Percentiles rank a stretch among this genome's conserved stretches.
Evolutionary conservation across 768 basidiomycete species (phyloP).

Genomic region (Cystofilobasidium bisporidii): DNA sequence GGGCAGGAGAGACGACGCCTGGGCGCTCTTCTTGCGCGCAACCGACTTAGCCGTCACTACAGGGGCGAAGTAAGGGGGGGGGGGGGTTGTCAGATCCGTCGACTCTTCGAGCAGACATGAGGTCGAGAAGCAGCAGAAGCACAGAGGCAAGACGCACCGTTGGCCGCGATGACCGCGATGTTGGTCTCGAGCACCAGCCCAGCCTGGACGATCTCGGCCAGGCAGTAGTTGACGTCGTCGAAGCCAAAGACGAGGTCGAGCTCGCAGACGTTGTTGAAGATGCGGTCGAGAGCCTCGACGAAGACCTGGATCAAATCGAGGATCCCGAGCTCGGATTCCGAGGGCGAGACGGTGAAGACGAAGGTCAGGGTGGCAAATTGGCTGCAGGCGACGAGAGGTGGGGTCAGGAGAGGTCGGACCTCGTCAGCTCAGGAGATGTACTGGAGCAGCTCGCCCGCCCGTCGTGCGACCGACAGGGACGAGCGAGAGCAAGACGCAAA

Average conservation of each 20-base stretch:
- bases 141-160: slow-evolving; percentile 16
- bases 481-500: too few species aligned
- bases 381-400: neutral
- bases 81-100: neutral
- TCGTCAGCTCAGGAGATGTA: neutral
- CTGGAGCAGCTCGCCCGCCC: neutral
- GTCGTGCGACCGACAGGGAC: too few species aligned
- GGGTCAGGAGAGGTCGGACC: neutral
- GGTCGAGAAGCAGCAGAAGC: neutral
- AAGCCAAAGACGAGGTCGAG: slow-evolving; percentile 97
- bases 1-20: neutral
- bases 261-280: slow-evolving; percentile 98
- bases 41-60: neutral
- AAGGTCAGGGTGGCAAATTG: slow-evolving; percentile 31
- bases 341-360: slow-evolving; percentile 79
- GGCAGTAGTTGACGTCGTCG: slow-evolving; percentile 88
- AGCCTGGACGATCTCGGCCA: slow-evolving; percentile 93
- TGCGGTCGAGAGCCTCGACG: slow-evolving; percentile 87
- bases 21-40: neutral
- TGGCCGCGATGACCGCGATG: slow-evolving; percentile 25
- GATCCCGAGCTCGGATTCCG: slow-evolving; percentile 93
- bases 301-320: slow-evolving; percentile 97
- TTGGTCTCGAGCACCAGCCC: slow-evolving; percentile 86
- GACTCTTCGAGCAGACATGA: too few species aligned
- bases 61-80: neutral